phyloP scores from a whole-genome alignment of 495 filamentous ascomycete genomes.

The Neurospora sp. region DNA sequence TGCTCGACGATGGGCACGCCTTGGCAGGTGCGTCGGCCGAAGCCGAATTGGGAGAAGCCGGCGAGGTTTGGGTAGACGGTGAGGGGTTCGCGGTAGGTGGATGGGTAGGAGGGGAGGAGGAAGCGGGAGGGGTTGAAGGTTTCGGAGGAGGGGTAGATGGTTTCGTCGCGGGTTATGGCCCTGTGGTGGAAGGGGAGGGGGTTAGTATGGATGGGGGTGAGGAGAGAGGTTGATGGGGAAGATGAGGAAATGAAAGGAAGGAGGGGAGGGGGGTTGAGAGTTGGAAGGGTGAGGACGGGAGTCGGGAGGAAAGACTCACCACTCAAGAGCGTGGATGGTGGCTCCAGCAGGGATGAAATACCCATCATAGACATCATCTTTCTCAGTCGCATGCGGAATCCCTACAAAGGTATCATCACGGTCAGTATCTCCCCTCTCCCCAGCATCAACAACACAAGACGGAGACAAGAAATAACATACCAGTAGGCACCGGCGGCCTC shows the following conservation, averaged over 20 bases:
- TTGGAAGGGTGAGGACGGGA: neutral
- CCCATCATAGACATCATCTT: slow-evolving; percentile 47
- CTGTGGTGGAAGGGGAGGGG: slow-evolving; percentile 23
- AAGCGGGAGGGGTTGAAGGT: slow-evolving; percentile 46
- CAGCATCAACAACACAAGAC: neutral
- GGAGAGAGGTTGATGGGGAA: neutral
- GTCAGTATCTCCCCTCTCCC: neutral
- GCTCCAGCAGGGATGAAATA: slow-evolving; percentile 46
- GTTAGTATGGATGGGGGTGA: neutral
- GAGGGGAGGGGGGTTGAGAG: neutral
- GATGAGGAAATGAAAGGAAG: neutral
- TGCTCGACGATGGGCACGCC: slow-evolving; percentile 46
- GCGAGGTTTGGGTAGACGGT: slow-evolving; percentile 43
- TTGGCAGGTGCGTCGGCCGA: slow-evolving; percentile 50
- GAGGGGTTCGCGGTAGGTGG: slow-evolving; percentile 47
- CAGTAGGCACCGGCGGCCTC: slow-evolving; percentile 45
- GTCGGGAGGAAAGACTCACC: slow-evolving; percentile 14
- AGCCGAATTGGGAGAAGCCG: slow-evolving; percentile 49
- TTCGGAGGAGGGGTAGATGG: slow-evolving; percentile 50
- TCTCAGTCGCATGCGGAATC: slow-evolving; percentile 41
- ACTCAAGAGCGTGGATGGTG: slow-evolving; percentile 48
- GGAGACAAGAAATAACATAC: slow-evolving; percentile 11
- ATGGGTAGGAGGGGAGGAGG: slow-evolving; percentile 34
- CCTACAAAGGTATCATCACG: slow-evolving; percentile 14
- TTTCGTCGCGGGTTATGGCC: slow-evolving; percentile 52